phyloP scores from a whole-genome alignment of 2,329 filamentous ascomycete genomes.

The Penicillium brasilianum region DNA sequence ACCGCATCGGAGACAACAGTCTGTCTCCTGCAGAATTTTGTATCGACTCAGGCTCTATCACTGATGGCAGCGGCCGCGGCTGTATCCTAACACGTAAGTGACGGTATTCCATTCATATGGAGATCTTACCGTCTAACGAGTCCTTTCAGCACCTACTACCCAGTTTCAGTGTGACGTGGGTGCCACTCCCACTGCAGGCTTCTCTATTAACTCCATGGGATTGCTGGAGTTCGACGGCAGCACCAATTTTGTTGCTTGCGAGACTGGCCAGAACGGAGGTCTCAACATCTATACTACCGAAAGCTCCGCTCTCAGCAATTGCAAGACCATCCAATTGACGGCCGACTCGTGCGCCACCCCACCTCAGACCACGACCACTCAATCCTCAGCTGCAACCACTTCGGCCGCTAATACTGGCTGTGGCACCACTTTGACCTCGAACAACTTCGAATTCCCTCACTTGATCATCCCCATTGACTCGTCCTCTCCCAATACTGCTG shows the following conservation, averaged over 20 bases:
- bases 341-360: slow-evolving; percentile 42
- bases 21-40: slow-evolving; percentile 58
- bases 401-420: slow-evolving; percentile 39
- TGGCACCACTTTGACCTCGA: slow-evolving; percentile 49
- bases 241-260: slow-evolving; percentile 64
- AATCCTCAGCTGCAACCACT: slow-evolving; percentile 1
- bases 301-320: slow-evolving; percentile 37
- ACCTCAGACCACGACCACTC: not conserved
- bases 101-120: not conserved
- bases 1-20: slow-evolving; percentile 58
- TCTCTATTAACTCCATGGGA: slow-evolving; percentile 60
- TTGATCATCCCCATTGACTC: slow-evolving; percentile 67
- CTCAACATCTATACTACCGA: slow-evolving; percentile 48
- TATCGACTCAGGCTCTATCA: slow-evolving; percentile 59
- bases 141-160: slow-evolving; percentile 57
- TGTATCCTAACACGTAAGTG: slow-evolving; percentile 66
- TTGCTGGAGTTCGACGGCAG: slow-evolving; percentile 57
- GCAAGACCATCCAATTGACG: slow-evolving; percentile 39
- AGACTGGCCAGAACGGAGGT: slow-evolving; percentile 52
- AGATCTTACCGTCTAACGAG: slow-evolving; percentile 19
- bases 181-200: slow-evolving; percentile 59
- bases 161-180: slow-evolving; percentile 67
- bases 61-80: slow-evolving; percentile 61
- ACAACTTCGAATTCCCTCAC: slow-evolving; percentile 62
- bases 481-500: slow-evolving; percentile 56